Conservation (phyloP, 352 stramenopile genomes). For the Blastocystis sp. region DNA sequence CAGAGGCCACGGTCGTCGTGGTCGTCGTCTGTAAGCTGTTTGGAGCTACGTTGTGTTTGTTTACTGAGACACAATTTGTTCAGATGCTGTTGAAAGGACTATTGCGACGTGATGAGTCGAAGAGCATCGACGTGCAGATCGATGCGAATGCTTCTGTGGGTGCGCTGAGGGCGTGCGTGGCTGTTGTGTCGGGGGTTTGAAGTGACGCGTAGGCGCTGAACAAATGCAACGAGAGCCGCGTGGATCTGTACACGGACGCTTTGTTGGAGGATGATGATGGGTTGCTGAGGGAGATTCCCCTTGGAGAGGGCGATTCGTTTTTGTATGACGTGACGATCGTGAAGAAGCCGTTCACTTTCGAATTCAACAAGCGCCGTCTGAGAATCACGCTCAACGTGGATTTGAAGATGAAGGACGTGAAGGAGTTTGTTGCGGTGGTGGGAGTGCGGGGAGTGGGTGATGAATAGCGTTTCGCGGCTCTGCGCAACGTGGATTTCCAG, state of each 20-base stretch:
- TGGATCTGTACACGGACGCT: neutral
- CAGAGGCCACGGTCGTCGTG: conserved; percentile 92
- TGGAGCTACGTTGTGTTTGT: neutral
- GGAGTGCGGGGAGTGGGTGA: neutral
- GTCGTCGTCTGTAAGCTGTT: conserved; percentile 65
- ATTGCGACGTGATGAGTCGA: neutral
- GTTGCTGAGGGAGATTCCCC: neutral
- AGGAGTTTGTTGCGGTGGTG: neutral
- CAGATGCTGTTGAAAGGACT: conserved; percentile 8
- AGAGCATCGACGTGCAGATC: conserved; percentile 15
- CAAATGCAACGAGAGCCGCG: neutral
- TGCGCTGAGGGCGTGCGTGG: neutral
- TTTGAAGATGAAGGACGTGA: neutral
- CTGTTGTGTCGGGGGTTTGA: neutral
- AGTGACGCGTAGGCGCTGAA: neutral
- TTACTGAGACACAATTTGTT: no score
- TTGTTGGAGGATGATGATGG: neutral
- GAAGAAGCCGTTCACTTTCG: conserved; percentile 8
- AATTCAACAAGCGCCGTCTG: conserved; percentile 3
- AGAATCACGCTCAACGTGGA: conserved; percentile 3
- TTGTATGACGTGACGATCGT: neutral
- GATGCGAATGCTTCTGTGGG: neutral
- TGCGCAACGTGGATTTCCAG: conserved; percentile 24
- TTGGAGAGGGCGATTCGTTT: neutral
- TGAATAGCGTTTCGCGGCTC: neutral